Base-by-base conservation (phyloP, 129 eudicot genomes). In the Calendula officinalis region DNA sequence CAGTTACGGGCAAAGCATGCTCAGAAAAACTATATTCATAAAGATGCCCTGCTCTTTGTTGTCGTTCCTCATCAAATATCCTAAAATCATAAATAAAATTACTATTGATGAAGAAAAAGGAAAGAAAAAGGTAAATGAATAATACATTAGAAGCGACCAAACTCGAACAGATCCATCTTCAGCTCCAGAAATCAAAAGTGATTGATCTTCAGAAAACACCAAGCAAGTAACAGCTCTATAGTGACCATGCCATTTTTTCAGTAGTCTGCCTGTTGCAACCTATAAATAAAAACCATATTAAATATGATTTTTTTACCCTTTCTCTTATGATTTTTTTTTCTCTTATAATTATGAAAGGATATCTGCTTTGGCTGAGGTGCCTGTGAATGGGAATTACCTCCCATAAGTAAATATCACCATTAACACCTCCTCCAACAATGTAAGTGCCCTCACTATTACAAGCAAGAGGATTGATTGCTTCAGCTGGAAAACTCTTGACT, bases 201-300 rank as follows among this genome's bases (percentile, higher is more conserved):
- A 87, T 60, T 91, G 84, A 58, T 91, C 94, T 3, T 75, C 78
- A 41, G 76, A 76, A 60, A 87, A 82, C 27, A 82, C 81, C 77
- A 91, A 76, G 78, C 88, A 82, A 16, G 90, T 81, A 73, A 91
- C 87, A 45, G 79, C 86, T 76, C 95, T 80, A 74, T 84, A 84
- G 75, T 91, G 97, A 60, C 84, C 97, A 76, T 84, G 90, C 97
- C 97, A 91, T 71, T 87, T 87, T 76, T 76, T 87, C 42, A 91
- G 89, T 76, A 91, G 76, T 72, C 83, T 87, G 36, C 97, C 97
- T 5, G 95, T 87, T 6, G 83, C 75, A 45, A 82, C 97, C 97
- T 91, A 69, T 36, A 71, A 57, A 42, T 1, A 33, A 14, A 6
- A 11, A 37, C 49, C 14, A 44, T 44, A 44, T 8, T 0, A 49